phyloP scores from a whole-genome alignment of 331 rosid genomes.

The Malus hybrid region DNA sequence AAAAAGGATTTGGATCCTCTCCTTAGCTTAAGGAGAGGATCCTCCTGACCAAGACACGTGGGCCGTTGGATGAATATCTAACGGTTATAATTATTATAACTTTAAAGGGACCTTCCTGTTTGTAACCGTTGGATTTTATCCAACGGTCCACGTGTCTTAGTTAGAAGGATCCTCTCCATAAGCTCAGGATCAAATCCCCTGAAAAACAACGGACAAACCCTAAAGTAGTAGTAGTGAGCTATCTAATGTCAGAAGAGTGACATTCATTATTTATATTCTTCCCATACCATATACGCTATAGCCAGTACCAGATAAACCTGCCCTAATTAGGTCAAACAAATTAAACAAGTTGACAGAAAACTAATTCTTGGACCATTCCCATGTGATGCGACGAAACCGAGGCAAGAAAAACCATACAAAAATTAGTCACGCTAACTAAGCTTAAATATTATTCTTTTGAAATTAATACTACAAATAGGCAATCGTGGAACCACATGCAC shows the following conservation, averaged over 20 bases:
- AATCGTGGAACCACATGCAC: slow-evolving; percentile 2
- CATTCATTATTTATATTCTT: not conserved
- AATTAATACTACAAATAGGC: not conserved
- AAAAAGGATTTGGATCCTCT: too few relatives aligned
- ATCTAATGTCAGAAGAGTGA: not conserved
- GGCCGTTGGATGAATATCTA: too few relatives aligned
- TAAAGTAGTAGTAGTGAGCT: not conserved
- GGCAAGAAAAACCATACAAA: not conserved
- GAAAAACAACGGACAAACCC: not conserved
- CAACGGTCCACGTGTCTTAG: too few relatives aligned
- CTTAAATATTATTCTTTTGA: not conserved
- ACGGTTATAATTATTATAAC: too few relatives aligned
- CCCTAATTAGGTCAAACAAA: not conserved
- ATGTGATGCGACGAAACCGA: slow-evolving; percentile 5
- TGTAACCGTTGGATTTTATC: too few relatives aligned
- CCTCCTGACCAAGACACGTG: too few relatives aligned
- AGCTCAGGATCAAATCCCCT: not conserved
- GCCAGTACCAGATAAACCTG: not conserved
- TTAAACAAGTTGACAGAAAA: not conserved
- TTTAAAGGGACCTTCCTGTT: too few relatives aligned
- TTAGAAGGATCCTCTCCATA: too few relatives aligned
- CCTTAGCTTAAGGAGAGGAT: too few relatives aligned
- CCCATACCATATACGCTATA: not conserved
- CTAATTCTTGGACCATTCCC: not conserved
- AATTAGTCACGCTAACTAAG: not conserved